Evolutionary conservation across 805 yeast genomes (phyloP).

Genomic region (Lipomyces mesembrius): DNA sequence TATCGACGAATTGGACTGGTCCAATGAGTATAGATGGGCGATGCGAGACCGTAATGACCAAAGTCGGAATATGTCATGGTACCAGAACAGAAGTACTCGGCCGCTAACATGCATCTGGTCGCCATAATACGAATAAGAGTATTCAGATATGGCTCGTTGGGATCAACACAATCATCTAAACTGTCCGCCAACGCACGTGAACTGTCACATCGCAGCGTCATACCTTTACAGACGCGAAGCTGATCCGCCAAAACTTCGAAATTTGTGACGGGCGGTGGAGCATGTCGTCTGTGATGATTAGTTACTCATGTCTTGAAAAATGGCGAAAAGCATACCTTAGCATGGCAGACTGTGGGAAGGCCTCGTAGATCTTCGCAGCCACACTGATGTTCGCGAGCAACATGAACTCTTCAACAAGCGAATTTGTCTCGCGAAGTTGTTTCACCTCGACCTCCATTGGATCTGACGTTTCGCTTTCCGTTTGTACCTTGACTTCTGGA

Average conservation of each 20-base stretch:
- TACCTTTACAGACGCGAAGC: slow-evolving; percentile 76
- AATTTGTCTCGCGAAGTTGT: slow-evolving; percentile 84
- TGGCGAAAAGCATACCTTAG: slow-evolving; percentile 44
- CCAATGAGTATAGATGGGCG: slow-evolving; percentile 96
- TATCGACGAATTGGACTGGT: slow-evolving; percentile 98
- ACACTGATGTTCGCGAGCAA: slow-evolving; percentile 95
- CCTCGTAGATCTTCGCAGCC: slow-evolving; percentile 87
- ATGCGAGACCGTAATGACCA: slow-evolving; percentile 95
- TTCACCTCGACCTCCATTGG: slow-evolving; percentile 95
- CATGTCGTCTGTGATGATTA: slow-evolving; percentile 76
- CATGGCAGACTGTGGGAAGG: slow-evolving; percentile 98
- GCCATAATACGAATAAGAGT: slow-evolving; percentile 94
- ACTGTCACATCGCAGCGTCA: slow-evolving; percentile 77
- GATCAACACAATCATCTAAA: slow-evolving; percentile 83
- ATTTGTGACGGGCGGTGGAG: slow-evolving; percentile 93
- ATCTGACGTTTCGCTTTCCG: slow-evolving; percentile 96
- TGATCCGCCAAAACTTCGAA: slow-evolving; percentile 89
- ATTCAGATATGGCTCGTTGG: slow-evolving; percentile 85
- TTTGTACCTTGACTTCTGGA: slow-evolving; percentile 96
- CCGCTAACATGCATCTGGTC: slow-evolving; percentile 99
- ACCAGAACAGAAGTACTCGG: slow-evolving; percentile 94
- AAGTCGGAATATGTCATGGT: slow-evolving; percentile 87
- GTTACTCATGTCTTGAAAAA: not conserved
- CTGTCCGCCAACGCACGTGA: slow-evolving; percentile 94
- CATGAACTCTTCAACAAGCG: slow-evolving; percentile 98